Evolutionary conservation across 1,284 basidiomycete species (phyloP).

Genomic region (Thelephora terrestris): DNA sequence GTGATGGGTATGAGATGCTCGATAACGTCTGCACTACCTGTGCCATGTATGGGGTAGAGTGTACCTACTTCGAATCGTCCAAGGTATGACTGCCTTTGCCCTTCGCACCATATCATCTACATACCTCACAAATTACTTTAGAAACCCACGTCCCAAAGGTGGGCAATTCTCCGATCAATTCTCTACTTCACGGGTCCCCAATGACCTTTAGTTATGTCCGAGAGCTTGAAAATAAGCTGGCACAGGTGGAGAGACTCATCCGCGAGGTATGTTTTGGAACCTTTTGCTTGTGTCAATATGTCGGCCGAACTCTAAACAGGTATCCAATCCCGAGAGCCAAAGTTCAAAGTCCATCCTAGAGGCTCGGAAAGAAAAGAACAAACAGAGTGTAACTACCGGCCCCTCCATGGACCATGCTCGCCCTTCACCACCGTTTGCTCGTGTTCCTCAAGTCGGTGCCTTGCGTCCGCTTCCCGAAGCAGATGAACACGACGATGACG

Average conservation of each 20-base stretch:
- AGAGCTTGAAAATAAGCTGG: conserved; percentile 58
- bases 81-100: conserved; percentile 1
- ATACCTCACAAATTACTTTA: not conserved
- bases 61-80: not conserved
- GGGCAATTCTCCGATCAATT: not conserved
- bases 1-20: conserved; percentile 3
- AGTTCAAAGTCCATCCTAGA: conserved; percentile 23
- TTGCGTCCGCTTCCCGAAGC: too few species aligned
- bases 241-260: conserved; percentile 60
- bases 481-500: conserved; percentile 25
- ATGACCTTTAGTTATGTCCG: conserved; percentile 52
- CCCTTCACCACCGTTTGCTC: not conserved
- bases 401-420: conserved; percentile 56
- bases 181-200: not conserved
- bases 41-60: not conserved
- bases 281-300: not conserved
- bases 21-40: conserved; percentile 4
- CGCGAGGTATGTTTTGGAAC: conserved; percentile 1
- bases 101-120: not conserved
- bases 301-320: not conserved
- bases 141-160: not conserved
- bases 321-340: conserved; percentile 10
- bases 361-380: conserved; percentile 16
- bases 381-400: conserved; percentile 36
- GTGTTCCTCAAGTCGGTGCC: too few species aligned